These are phyloP conservation scores for Monosporascus ibericus DNA, from an alignment of 2,329 filamentous ascomycete genomes.

Conservation along the genomic window DNA sequence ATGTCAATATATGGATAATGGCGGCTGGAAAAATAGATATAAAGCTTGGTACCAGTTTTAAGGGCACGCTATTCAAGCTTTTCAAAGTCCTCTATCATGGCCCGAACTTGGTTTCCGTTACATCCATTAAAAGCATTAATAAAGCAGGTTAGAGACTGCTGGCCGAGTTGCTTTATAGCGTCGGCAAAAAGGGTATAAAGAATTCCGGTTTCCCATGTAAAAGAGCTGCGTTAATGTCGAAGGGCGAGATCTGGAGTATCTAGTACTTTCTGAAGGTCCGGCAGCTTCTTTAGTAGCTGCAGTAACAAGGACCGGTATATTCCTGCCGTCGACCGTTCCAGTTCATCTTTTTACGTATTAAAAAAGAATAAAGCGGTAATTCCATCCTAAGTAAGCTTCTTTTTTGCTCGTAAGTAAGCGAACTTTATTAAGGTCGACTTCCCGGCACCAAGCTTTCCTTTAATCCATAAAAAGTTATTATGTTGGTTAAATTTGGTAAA, in stretches of 20 bases:
- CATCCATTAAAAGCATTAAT: conserved; percentile 14
- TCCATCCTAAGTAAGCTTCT: neutral
- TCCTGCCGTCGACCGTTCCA: conserved; percentile 38
- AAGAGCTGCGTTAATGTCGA: no score
- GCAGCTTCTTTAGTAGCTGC: conserved; percentile 33
- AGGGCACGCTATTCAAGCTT: neutral
- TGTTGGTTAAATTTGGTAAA: no score
- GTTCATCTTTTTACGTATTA: conserved; percentile 34
- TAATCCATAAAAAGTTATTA: no score
- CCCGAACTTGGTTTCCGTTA: conserved; percentile 2
- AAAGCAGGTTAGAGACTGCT: neutral
- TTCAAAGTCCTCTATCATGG: conserved; percentile 8
- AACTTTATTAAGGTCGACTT: no score
- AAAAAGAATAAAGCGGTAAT: conserved; percentile 38
- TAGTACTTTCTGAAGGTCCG: conserved; percentile 25
- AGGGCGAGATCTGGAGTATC: conserved; percentile 5
- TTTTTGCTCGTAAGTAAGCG: conserved; percentile 2
- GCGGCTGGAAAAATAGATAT: conserved; percentile 19
- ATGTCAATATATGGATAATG: conserved; percentile 38
- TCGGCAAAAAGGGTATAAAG: no score
- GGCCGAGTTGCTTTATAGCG: no score
- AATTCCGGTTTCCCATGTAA: no score
- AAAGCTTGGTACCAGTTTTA: neutral
- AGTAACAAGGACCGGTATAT: conserved; percentile 42
- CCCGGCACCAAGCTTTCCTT: no score